Base-by-base conservation (phyloP, 345 rosid species). In the Streptanthus diversifolius region DNA sequence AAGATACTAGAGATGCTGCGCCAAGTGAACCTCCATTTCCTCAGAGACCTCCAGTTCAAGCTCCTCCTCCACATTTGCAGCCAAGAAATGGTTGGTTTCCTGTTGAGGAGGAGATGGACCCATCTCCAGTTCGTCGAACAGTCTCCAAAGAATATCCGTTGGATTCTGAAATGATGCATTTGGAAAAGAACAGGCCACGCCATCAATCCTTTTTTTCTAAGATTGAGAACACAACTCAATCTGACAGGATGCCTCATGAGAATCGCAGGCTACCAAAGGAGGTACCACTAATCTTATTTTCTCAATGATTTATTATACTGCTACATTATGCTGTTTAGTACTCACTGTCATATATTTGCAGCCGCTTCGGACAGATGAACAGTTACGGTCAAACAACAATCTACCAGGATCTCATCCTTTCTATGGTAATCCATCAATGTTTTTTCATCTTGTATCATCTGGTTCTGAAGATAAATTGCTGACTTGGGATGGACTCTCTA, bases 41-140 rank as follows among this genome's bases (percentile, higher is more conserved):
- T 63, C 84, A 68, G 24, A 88, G 89, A 84, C 78, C 90, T 55
- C 77, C 86, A 48, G 74, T 75, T 43, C 90, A 85, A 76, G 92
- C 83, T 76, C 65, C 96, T 45, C 83, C 82, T 80, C 82, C 97
- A 54, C 86, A 48, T 56, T 85, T 66, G 72, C 90, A 81, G 75
- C 79, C 96, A 61, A 84, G 81, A 56, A 90, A 86, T 72, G 82
- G 84, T 64, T 90, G 98, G 97, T 88, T 83, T 81, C 80, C 92
- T 10, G 78, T 68, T 57, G 97, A 90, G 83, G 97, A 92, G 76
- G 97, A 90, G 81, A 90, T 90, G 85, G 88, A 80, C 80, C 92
- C 92, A 24, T 77, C 83, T 69, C 86, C 83, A 77, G 74, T 83
- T 72, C 85, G 83, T 59, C 88, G 85, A 76, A 41, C 84, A 59